Percentiles rank a stretch among this genome's conserved stretches.
phyloP scores from a whole-genome alignment of 2,329 filamentous ascomycete species.

The Fusarium falciforme region DNA sequence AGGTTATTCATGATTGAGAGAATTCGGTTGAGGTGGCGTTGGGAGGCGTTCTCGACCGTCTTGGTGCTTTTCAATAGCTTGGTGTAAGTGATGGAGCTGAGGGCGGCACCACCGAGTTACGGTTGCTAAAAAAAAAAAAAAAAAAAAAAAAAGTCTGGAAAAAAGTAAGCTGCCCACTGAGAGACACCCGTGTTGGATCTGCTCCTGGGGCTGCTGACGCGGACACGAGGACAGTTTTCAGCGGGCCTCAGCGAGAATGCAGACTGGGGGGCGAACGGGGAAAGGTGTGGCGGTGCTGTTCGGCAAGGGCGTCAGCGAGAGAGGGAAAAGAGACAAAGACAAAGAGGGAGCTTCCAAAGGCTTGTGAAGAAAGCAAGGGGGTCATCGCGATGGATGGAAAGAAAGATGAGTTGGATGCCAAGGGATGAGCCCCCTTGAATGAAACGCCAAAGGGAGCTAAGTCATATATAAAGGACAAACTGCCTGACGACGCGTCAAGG shows the following conservation, averaged over 20 bases:
- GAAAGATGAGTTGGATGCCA: not conserved
- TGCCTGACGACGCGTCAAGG: not conserved
- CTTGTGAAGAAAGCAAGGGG: not conserved
- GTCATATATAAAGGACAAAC: not conserved
- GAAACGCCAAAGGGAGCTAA: slow-evolving; percentile 1
- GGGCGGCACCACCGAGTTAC: slow-evolving; percentile 20
- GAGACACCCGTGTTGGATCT: slow-evolving; percentile 5
- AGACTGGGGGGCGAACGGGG: slow-evolving; percentile 10
- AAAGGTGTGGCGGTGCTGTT: slow-evolving; percentile 12
- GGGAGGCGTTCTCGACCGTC: slow-evolving; percentile 16
- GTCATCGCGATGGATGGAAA: not conserved
- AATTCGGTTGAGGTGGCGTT: slow-evolving; percentile 15
- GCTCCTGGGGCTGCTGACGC: slow-evolving; percentile 31
- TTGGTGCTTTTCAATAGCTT: not conserved
- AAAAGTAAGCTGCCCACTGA: slow-evolving; percentile 8
- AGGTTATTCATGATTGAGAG: not conserved
- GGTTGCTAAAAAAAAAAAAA: slow-evolving; percentile 17
- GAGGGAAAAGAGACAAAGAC: not conserved
- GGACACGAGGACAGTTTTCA: slow-evolving; percentile 29
- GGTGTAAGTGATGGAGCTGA: slow-evolving; percentile 12
- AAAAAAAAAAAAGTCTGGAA: not conserved
- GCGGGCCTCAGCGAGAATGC: slow-evolving; percentile 10
- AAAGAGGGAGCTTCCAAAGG: not conserved
- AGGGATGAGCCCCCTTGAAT: slow-evolving; percentile 7
- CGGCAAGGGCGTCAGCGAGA: not conserved